Evolutionary conservation across 345 rosid species (phyloP), one percentile per base, ranked within the genome.

Genomic region (Durio zibethinus): DNA sequence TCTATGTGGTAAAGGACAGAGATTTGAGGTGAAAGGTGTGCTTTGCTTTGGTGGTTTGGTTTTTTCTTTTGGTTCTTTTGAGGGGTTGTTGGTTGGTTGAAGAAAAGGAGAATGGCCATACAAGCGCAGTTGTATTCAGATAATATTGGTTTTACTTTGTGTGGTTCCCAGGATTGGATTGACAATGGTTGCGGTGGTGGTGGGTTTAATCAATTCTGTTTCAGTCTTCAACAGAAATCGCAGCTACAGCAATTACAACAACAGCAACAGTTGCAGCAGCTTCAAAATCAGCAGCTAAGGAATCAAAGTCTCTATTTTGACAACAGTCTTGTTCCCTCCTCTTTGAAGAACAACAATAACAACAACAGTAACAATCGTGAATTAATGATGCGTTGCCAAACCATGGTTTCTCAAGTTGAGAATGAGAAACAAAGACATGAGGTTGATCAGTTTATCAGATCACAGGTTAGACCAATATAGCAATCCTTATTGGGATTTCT

Each of bases 401-500:
- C 20, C 57, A 27, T 86, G 65, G 82, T 64, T 54, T 67, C 78
- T 50, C 80, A 76, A 4, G 82, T 82, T 33, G 87, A 86, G 79
- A 89, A 83, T 33, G 87, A 86, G 79, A 89, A 83, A 45, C 93
- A 94, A 74, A 80, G 56, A n/a, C 91, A 80, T 63, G 97, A 88
- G 78, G 81, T 90, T 56, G 92, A 93, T 76, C 87, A 84, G 62
- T 88, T 81, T 59, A 81, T 93, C 74, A 87, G 75, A 77, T 45
- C 82, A 38, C 97, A 94, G 98, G 98, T 94, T 54, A 38, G 86
- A 21, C 7, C 15, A 0, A 0, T 0, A 14, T 4, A 68, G n/a
- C 25, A 1, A 62, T 27, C 10, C 29, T 73, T 53, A 20, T 42
- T 61, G 5, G 0, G 11, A 38, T 66, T 65, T 35, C 3, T 33